Percentiles rank a stretch among this genome's conserved stretches.
Conservation (phyloP, 1,284 basidiomycete genomes). For the Cryptococcus sp. region DNA sequence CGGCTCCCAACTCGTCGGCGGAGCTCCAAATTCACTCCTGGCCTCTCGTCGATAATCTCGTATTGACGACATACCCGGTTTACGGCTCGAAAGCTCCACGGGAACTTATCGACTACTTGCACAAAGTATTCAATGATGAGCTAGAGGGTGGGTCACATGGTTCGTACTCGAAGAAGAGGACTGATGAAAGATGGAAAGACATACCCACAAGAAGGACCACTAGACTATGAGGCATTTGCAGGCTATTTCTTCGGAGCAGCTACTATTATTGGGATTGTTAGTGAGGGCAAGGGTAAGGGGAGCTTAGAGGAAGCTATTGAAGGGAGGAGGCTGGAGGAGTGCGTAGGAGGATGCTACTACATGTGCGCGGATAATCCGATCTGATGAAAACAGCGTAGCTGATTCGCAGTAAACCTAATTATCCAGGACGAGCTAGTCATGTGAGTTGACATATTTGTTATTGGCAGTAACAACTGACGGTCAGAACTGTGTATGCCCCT, state of each 20-base stretch:
- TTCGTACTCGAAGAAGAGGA: too few relatives aligned
- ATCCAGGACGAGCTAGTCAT: slow-evolving; percentile 88
- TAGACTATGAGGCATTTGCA: slow-evolving; percentile 58
- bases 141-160: slow-evolving; percentile 53
- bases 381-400: background rate
- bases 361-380: slow-evolving; percentile 49
- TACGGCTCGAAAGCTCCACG: slow-evolving; percentile 53
- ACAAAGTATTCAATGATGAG: slow-evolving; percentile 64
- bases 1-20: slow-evolving; percentile 26
- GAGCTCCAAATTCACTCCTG: slow-evolving; percentile 46
- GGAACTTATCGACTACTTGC: slow-evolving; percentile 62
- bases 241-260: slow-evolving; percentile 68
- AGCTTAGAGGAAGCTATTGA: slow-evolving; percentile 33
- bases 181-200: slow-evolving; percentile 58
- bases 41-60: slow-evolving; percentile 27
- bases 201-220: slow-evolving; percentile 72
- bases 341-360: slow-evolving; percentile 76
- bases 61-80: slow-evolving; percentile 61
- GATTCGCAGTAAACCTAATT: slow-evolving; percentile 75
- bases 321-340: slow-evolving; percentile 59
- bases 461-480: too few relatives aligned
- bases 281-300: slow-evolving; percentile 15
- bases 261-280: slow-evolving; percentile 63
- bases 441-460: too few relatives aligned
- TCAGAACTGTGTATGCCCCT: slow-evolving; percentile 24